Conservation (phyloP, 257 asterid species). For the Solanum lycopersicoides region DNA sequence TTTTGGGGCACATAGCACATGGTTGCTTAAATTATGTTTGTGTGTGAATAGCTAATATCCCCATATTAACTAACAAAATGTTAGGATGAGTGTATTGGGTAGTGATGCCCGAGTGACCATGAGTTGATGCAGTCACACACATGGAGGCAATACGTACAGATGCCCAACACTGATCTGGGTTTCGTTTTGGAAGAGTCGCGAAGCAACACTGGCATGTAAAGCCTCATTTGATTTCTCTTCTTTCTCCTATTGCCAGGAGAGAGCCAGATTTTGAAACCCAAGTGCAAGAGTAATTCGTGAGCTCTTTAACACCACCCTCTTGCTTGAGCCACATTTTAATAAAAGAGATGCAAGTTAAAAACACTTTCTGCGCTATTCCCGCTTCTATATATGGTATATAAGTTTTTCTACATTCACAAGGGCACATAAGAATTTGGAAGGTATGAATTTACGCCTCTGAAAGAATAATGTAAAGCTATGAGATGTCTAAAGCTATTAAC, state of each 20-base stretch:
- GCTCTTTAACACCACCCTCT: not conserved
- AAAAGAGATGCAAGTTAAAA: not conserved
- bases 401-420: slow-evolving; percentile 19
- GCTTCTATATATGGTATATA: not conserved
- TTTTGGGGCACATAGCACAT: not conserved
- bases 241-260: not conserved
- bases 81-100: not conserved
- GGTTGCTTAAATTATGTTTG: not conserved
- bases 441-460: slow-evolving; percentile 15
- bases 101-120: not conserved
- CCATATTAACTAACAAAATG: not conserved
- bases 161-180: not conserved
- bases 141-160: not conserved
- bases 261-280: not conserved
- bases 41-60: not conserved
- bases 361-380: not conserved
- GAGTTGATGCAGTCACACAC: not conserved
- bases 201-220: not conserved
- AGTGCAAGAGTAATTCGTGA: not conserved
- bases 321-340: not conserved
- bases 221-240: not conserved
- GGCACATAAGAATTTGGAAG: slow-evolving; percentile 17
- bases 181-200: not conserved
- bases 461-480: slow-evolving; percentile 12
- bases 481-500: slow-evolving; percentile 20